Base-by-base conservation (phyloP, 768 basidiomycete genomes). In the Hebeloma cylindrosporum region DNA sequence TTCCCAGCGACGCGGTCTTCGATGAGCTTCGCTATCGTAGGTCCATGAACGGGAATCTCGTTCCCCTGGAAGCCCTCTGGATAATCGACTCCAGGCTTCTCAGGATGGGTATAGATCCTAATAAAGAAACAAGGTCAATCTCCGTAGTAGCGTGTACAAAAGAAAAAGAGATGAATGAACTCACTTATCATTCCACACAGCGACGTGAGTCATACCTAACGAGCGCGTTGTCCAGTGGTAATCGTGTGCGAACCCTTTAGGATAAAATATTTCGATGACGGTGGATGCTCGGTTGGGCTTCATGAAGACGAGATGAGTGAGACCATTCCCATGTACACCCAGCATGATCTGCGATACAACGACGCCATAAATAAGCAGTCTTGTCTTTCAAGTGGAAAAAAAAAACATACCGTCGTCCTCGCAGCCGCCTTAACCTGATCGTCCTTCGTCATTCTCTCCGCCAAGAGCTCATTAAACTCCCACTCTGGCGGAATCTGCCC, bases 291-390 rank as follows among this genome's bases (percentile, higher is more conserved):
- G 79, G 3, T 82, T 86, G 1, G 77, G 76, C 16, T 85, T 80
- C 88, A 93, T 91, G 70, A 85, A 81, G 31, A 93, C 75, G n/a
- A 93, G 73, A 56, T 91, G 88, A 7, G 88, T 86, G 0, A 93
- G 73, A 5, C 89, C 88, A 53, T 90, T 91, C 4, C 88, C 88
- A 49, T 88, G 86, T 1, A 87, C 78, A 22, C 85, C 85, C 7
- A 88, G 65, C 55, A 88, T 61, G 46, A 87, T 73, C 85, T 87
- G 17, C 6, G n/a, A 23, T 17, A 37, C 49, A 39, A 27, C n/a
- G n/a, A n/a, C n/a, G n/a, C n/a, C n/a, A n/a, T n/a, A n/a, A n/a
- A n/a, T n/a, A n/a, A n/a, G n/a, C n/a, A n/a, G 3, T 44, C 40
- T 20, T 22, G 32, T 20, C 18, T 39, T 14, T 14, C 16, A 25